These are phyloP conservation scores for Candida labiduridarum DNA, from an alignment of 1,139 yeast genomes.

Conservation along the genomic window DNA sequence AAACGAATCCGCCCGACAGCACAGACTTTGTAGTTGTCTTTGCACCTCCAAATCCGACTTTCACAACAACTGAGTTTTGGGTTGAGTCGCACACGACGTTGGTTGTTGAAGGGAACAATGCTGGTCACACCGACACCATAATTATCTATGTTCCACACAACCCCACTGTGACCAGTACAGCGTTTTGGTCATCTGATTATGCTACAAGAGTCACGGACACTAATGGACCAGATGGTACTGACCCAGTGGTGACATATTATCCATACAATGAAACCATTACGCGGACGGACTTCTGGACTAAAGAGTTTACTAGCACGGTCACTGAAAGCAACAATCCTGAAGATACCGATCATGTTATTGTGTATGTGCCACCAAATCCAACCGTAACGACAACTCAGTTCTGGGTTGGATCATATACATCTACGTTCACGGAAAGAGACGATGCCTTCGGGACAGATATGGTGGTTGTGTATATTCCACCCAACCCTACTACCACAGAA, in stretches of 20 bases:
- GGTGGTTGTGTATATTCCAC: slow-evolving; percentile 18
- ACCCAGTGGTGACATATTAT: slow-evolving; percentile 21
- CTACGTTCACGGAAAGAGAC: slow-evolving; percentile 10
- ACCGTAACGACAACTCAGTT: slow-evolving; percentile 17
- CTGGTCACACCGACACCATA: slow-evolving; percentile 22
- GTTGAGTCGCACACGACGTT: no score
- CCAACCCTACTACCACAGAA: slow-evolving; percentile 8
- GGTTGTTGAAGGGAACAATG: slow-evolving; percentile 12
- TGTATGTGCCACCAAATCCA: slow-evolving; percentile 21
- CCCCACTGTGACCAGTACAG: slow-evolving; percentile 15
- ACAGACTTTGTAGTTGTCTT: slow-evolving; percentile 23
- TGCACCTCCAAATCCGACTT: slow-evolving; percentile 19
- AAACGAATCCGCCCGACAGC: slow-evolving; percentile 9
- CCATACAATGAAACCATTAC: slow-evolving; percentile 17
- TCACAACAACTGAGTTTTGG: slow-evolving; percentile 10
- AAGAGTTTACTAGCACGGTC: slow-evolving; percentile 6
- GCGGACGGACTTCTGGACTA: slow-evolving; percentile 13
- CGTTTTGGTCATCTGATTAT: slow-evolving; percentile 14
- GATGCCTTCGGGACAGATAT: not conserved
- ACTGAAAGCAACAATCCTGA: slow-evolving; percentile 13
- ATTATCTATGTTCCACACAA: slow-evolving; percentile 22
- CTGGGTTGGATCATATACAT: slow-evolving; percentile 1
- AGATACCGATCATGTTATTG: slow-evolving; percentile 21
- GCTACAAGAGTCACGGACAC: slow-evolving; percentile 13
- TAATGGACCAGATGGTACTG: slow-evolving; percentile 16